phyloP scores from a whole-genome alignment of 192 early-diverging fungal species.

The Coemansia sp. region DNA sequence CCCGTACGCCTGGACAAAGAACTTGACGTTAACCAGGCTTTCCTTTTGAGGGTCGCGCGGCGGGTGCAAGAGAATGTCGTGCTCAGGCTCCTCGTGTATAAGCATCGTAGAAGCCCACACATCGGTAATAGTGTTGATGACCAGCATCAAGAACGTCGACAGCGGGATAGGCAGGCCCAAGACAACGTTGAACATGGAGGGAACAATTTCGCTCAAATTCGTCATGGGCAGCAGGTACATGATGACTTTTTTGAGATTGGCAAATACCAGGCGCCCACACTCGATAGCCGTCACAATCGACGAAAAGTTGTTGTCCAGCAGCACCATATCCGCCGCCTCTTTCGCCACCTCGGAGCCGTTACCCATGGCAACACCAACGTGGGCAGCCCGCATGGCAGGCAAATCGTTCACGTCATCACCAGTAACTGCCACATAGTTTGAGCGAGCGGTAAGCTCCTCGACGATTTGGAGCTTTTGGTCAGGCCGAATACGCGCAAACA shows the following conservation, averaged over 20 bases:
- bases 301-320: conserved; percentile 65
- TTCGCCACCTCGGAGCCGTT: conserved; percentile 77
- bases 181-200: conserved; percentile 75
- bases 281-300: conserved; percentile 72
- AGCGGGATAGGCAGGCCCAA: conserved; percentile 78
- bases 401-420: conserved; percentile 94
- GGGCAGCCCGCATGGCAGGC: conserved; percentile 86
- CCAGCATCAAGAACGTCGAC: conserved; percentile 78
- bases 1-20: conserved; percentile 73
- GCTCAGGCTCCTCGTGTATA: conserved; percentile 76
- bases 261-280: conserved; percentile 78
- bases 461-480: conserved; percentile 87
- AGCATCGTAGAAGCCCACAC: conserved; percentile 62
- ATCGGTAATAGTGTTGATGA: conserved; percentile 67
- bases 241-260: conserved; percentile 87
- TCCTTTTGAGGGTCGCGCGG: conserved; percentile 74
- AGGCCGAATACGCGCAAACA: conserved; percentile 86
- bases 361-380: conserved; percentile 88
- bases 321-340: conserved; percentile 65
- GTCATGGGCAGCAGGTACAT: conserved; percentile 78
- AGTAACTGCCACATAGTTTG: conserved; percentile 77
- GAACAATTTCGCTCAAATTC: conserved; percentile 70
- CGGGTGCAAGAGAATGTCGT: conserved; percentile 63
- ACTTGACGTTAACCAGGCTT: conserved; percentile 61
- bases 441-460: conserved; percentile 67